phyloP scores from a whole-genome alignment of 371 early-diverging fungal species.

The Actinomortierella wolfii region DNA sequence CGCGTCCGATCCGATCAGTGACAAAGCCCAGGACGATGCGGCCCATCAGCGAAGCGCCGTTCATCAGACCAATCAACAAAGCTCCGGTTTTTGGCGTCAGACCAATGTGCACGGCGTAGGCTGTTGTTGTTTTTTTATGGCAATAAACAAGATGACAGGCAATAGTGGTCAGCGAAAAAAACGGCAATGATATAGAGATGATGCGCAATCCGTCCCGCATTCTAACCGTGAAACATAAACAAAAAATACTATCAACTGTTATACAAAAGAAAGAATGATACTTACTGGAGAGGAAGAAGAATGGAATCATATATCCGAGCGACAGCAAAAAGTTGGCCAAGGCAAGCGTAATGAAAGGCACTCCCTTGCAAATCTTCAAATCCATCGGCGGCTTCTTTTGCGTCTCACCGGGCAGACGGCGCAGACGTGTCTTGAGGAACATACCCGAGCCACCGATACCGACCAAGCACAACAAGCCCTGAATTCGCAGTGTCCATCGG shows the following conservation, averaged over 20 bases:
- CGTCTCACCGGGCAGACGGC: constrained; percentile 23
- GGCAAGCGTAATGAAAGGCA: constrained; percentile 30
- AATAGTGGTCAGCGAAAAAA: constrained; percentile 1
- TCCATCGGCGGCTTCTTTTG: constrained; percentile 29
- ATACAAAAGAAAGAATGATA: background rate
- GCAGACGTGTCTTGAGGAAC: constrained; percentile 40
- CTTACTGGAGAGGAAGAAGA: constrained; percentile 44
- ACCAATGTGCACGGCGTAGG: constrained; percentile 41
- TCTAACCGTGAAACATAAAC: no score
- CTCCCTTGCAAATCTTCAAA: constrained; percentile 37
- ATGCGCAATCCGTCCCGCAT: background rate
- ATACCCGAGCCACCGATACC: constrained; percentile 46
- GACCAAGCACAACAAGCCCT: constrained; percentile 46
- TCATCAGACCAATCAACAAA: constrained; percentile 57
- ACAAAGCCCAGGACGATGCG: constrained; percentile 55
- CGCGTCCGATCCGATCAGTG: constrained; percentile 56
- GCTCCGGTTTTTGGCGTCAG: constrained; percentile 50
- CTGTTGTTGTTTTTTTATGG: no score
- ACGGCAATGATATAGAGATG: background rate
- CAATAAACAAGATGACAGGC: constrained; percentile 6
- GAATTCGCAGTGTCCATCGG: constrained; percentile 40
- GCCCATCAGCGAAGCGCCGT: constrained; percentile 61
- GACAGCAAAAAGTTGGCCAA: constrained; percentile 45
- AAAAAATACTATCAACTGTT: no score
- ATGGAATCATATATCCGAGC: constrained; percentile 45